These are phyloP conservation scores for Penicillium janthinellum DNA, from an alignment of 2,329 filamentous ascomycete genomes.

Conservation along the genomic window DNA sequence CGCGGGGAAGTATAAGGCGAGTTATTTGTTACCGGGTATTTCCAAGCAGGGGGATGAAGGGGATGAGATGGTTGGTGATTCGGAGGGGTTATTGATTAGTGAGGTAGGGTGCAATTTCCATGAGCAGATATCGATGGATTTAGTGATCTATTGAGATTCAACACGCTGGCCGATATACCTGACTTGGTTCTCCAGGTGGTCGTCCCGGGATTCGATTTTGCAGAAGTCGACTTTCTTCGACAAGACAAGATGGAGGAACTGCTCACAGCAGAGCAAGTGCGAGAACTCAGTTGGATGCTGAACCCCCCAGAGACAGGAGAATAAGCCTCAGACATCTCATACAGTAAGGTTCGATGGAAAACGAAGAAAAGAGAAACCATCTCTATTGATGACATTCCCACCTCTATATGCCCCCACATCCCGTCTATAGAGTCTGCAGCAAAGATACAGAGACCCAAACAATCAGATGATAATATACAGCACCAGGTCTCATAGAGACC, in stretches of 20 bases:
- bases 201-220: slow-evolving; percentile 67
- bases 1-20: slow-evolving; percentile 68
- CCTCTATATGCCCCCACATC: slow-evolving; percentile 8
- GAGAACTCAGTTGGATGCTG: slow-evolving; percentile 48
- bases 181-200: slow-evolving; percentile 29
- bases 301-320: background rate
- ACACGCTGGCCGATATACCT: slow-evolving; percentile 11
- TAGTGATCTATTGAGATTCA: background rate
- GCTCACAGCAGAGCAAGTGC: slow-evolving; percentile 53
- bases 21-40: slow-evolving; percentile 57
- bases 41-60: background rate
- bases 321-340: background rate
- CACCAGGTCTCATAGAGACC: background rate
- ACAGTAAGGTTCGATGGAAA: background rate
- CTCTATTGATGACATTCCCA: slow-evolving; percentile 7
- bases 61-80: background rate
- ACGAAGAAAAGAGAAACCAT: background rate
- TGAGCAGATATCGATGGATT: background rate
- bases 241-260: slow-evolving; percentile 54
- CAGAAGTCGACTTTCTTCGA: slow-evolving; percentile 67
- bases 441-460: slow-evolving; percentile 7
- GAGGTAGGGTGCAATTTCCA: background rate
- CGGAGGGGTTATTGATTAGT: background rate
- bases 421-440: background rate
- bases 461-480: slow-evolving; percentile 16